Conservation (phyloP, 495 filamentous ascomycete genomes). For the Darksidea phi region DNA sequence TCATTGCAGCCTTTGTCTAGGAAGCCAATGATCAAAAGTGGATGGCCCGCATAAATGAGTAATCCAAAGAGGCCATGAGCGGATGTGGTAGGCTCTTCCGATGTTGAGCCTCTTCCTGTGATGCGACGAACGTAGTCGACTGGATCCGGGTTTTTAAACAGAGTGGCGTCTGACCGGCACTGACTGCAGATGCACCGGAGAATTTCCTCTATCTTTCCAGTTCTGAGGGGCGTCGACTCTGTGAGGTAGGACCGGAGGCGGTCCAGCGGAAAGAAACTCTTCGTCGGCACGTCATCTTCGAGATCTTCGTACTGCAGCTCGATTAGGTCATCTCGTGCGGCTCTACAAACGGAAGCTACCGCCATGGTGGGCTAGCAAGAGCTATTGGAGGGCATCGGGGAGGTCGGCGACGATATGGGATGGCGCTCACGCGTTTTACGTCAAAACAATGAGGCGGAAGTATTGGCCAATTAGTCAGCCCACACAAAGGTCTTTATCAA, state of each 20-base stretch:
- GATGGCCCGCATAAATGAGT: constrained; percentile 9
- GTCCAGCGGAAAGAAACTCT: constrained; percentile 6
- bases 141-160: constrained; percentile 3
- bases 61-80: constrained; percentile 13
- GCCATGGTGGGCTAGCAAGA: neutral
- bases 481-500: too few relatives aligned
- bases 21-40: constrained; percentile 18
- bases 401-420: neutral
- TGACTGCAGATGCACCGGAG: neutral
- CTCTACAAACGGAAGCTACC: neutral
- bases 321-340: constrained; percentile 7
- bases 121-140: neutral
- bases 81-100: constrained; percentile 4
- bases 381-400: neutral
- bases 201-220: constrained; percentile 2
- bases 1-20: constrained; percentile 1
- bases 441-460: too few relatives aligned
- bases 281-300: neutral
- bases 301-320: constrained; percentile 5
- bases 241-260: constrained; percentile 1
- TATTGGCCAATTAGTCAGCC: too few relatives aligned
- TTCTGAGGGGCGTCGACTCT: neutral
- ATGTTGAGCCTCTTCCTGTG: neutral
- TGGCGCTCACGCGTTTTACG: neutral
- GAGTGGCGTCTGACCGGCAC: neutral